Evolutionary conservation across 2,329 filamentous ascomycete species (phyloP), one percentile per base, ranked within the genome.

Genomic region (Colletotrichum limetticola): DNA sequence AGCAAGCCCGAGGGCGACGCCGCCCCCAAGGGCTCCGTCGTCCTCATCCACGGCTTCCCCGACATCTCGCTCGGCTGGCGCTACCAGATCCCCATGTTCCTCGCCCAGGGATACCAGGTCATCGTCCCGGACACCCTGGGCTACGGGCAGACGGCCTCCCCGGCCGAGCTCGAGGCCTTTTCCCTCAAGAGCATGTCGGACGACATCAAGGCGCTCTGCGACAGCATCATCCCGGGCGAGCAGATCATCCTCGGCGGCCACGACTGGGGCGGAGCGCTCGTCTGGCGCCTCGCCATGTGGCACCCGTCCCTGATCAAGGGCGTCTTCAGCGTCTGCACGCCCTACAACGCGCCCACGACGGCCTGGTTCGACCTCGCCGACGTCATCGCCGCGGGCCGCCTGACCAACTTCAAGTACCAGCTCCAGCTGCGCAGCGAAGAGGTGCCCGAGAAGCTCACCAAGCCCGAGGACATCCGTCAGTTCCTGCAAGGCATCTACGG

Each of bases 11-110:
- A 81, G 76, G 79, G 81, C 57, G 42, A 49, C 42, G 79, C 82
- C 55, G 22, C 62, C 22, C 83, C 84, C 42, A 77, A 82, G 67
- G 86, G 85, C 57, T 90, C 88, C 19, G 83, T 90, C 66, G 82
- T 91, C 71, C 75, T 76, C 72, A 49, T 94, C 79, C 93, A 95
- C 82, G 95, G 95, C 76, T 97, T 92, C 84, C 95, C 95, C 0
- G 95, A 98, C 82, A 83, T 97, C 22, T 90, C 91, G 9, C 91
- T 95, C 79, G 95, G 93, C 79, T 98, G 96, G 96, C 92, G 95
- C 74, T 92, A 94, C 83, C 95, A 98, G 82, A 93, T 98, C 72
- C 95, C 95, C 0, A 83, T 91, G 77, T 88, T 98, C 26, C 82
- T 93, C 42, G 87, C 91, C 6, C 86, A 94, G 69, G 93, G 92